Evolutionary conservation across 1,284 basidiomycete genomes (phyloP), one percentile per base, ranked within the genome.

Genomic region (Puccinia coronata): DNA sequence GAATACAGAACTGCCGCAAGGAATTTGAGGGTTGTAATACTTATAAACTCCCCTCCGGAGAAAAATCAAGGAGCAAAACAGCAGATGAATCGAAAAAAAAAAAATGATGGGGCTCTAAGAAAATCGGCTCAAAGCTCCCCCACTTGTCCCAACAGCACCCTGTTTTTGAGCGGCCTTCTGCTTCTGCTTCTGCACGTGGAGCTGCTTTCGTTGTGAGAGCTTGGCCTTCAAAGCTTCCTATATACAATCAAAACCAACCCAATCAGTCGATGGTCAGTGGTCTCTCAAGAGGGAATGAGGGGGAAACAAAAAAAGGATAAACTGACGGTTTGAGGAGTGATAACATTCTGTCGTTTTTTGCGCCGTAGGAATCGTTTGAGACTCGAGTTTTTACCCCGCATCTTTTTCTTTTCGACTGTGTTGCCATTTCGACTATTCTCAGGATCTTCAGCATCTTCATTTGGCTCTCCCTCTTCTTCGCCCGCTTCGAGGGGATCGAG

Each of bases 401-500:
- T 93, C 88, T 91, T 93, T 84, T 90, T 89, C 87, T 92, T 93
- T 86, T 92, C 90, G 86, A 90, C 89, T 85, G 91, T 90, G 82
- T 89, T 87, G 39, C 39, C 18, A 2, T 84, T 83, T 71, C 85
- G 85, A 84, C 72, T 73, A 84, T 85, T 84, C 71, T 85, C 84
- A 16, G 86, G 87, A 4, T 86, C 88, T 16, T 82, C 88, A 49
- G 86, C 85, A 3, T 83, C 85, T 20, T 84, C 87, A 3, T 84
- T 85, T 20, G 49, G 83, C 39, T 83, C 85, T 11, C 85, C 85
- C 0, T 84, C 86, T 84, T 93, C 93, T 6, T 90, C 90, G 86
- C 92, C 91, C 2, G 93, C 92, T 69, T 90, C 88, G 0, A 90
- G 88, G 25, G 89, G 88, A 53, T 71, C 69, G 2, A 71, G 47